These are phyloP conservation scores for Aspergillus hiratsukae DNA, from an alignment of 2,329 filamentous ascomycete genomes.

Conservation along the genomic window DNA sequence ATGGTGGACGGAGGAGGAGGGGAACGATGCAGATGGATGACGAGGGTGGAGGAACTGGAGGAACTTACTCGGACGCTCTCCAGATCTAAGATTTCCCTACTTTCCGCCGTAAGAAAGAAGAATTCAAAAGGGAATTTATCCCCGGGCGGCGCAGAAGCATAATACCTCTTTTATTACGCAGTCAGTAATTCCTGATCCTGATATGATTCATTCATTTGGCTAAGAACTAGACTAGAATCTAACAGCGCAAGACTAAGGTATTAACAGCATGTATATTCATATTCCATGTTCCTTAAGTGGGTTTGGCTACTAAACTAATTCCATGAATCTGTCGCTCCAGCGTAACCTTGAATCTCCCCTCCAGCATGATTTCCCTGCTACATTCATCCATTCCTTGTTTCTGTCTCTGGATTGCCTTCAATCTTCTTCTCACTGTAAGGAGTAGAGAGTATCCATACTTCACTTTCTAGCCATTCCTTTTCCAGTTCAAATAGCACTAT, in stretches of 20 bases:
- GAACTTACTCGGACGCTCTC: neutral
- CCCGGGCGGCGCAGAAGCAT: neutral
- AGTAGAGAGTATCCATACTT: neutral
- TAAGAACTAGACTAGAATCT: neutral
- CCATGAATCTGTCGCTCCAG: no score
- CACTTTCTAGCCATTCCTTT: neutral
- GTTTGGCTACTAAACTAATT: neutral
- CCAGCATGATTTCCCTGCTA: neutral
- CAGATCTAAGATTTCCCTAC: neutral
- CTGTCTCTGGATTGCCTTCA: no score
- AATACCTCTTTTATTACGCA: neutral
- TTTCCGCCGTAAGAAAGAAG: constrained; percentile 18
- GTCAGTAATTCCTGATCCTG: neutral
- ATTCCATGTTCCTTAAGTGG: neutral
- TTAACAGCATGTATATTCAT: neutral
- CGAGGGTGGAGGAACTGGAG: constrained; percentile 7
- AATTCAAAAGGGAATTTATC: neutral
- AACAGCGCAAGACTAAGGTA: neutral
- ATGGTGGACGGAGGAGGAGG: constrained; percentile 5
- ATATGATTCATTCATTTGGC: constrained; percentile 3
- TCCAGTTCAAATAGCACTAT: neutral
- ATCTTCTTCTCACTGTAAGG: no score
- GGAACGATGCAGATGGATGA: constrained; percentile 3
- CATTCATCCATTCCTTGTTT: neutral
- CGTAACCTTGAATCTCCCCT: neutral